Evolutionary conservation across 495 filamentous ascomycete genomes (phyloP), one percentile per base, ranked within the genome.

Genomic region (Aspergillus sparsus): DNA sequence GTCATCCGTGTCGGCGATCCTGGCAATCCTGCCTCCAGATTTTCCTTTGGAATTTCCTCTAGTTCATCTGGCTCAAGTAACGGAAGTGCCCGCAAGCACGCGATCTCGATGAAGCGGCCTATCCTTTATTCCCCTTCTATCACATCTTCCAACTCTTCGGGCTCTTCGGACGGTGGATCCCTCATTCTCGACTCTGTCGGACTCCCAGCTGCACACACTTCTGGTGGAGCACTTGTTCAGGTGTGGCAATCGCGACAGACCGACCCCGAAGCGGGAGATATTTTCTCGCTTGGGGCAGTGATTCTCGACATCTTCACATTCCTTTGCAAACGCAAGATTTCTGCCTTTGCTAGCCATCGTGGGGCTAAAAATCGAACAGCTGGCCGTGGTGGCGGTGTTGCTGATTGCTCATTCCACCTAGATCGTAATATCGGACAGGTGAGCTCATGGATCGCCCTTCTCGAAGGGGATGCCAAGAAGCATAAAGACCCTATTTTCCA

Each of bases 371-470:
- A 93, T 70, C 82, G 83, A 37, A 82, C 82, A 15, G 76, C 81
- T 7, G 87, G 89, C 11, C 81, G 89, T 12, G 83, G 83, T 18
- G 88, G 87, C 57, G 87, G 87, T 3, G 83, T 87, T 32, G 83
- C 88, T 9, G 90, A 96, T 65, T 83, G 87, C 1, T 91, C 88
- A 0, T 98, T 93, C 73, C 93, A 97, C 68, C 69, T 80, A 0
- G 57, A 71, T 21, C 85, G 85, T 31, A 94, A 96, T 65, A 75
- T 89, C 0, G 82, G 81, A 12, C 89, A 93, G 67, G 83, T 96
- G 1, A 84, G 87, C 47, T 83, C 79, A 13, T 97, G 93, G 93
- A 89, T 93, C 70, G 79, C 80, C 0, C 71, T 79, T 9, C 73
- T 96, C 0, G 83, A 85, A 45, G 84, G 85, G 50, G 87, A 91